Base-by-base conservation (phyloP, 1,139 yeast genomes). In the Hyphopichia wangnamkhiaoensis region DNA sequence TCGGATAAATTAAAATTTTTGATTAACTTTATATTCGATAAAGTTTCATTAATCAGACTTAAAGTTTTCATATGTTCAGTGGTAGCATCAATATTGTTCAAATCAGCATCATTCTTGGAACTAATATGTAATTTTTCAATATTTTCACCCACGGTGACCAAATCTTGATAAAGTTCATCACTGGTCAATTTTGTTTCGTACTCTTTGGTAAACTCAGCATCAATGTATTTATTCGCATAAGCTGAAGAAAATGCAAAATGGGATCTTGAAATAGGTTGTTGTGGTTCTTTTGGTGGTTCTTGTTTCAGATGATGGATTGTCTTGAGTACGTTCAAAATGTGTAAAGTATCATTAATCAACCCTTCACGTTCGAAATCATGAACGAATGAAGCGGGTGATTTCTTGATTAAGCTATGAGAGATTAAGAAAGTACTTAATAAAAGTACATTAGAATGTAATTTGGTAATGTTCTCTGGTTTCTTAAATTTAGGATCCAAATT, bases 361-460 rank as follows among this genome's bases (percentile, higher is more conserved):
- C 96, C 96, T 50, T 89, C 94, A 42, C 87, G 74, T 49, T 78
- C 85, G 45, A 89, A 80, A 5, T 71, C 70, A 0, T 61, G 53
- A 10, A 80, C 55, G 38, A 75, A 80, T 1, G 59, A 46, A 2
- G 59, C 61, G 1, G 83, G 76, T 10, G 76, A 63, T 41, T 72
- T 71, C 4, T 59, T 58, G 1, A 80, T 59, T 38, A 86, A 59
- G 3, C 62, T 53, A 18, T 68, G 63, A 1, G 80, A 68, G 17
- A 85, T 60, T 4, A 79, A 66, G 19, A 86, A 60, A 0, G 84
- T 74, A 4, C 83, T 82, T 16, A 74, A 64, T 1, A 81, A 60
- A n/a, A 82, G 57, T 10, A 70, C 58, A 34, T 65, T 67, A 0
- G 71, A 60, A 34, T 61, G 47, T 5, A 45, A 28, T 34, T 45